These are phyloP conservation scores for Guillardia theta DNA, from an alignment of 78 protist genomes.

Conservation along the genomic window DNA sequence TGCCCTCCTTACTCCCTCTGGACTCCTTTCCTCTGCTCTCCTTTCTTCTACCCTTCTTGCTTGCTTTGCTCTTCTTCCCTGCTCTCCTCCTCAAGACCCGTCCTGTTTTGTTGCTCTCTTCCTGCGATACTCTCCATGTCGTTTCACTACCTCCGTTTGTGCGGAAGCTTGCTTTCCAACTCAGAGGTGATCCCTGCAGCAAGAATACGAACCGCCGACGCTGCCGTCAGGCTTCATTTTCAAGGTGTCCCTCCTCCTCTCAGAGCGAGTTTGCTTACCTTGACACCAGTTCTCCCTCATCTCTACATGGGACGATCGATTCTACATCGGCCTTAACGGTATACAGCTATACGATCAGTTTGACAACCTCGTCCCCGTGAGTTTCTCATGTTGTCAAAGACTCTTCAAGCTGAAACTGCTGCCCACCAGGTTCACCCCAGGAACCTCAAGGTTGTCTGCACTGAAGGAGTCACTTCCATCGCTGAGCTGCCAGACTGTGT, in stretches of 20 bases:
- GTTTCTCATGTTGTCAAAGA: not conserved
- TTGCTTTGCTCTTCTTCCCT: not conserved
- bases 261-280: no score
- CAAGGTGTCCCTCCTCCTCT: not conserved
- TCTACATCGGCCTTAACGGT: constrained; percentile 55
- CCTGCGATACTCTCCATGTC: not conserved
- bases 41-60: not conserved
- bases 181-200: not conserved
- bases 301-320: constrained; percentile 49
- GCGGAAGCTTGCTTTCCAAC: not conserved
- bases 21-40: not conserved
- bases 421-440: not conserved
- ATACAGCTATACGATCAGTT: constrained; percentile 41
- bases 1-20: not conserved
- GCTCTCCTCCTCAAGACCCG: not conserved
- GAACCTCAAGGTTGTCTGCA: not conserved
- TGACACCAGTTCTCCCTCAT: no score
- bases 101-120: not conserved
- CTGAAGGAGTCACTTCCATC: not conserved
- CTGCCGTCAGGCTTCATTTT: not conserved
- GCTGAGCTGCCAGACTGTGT: not conserved
- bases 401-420: not conserved
- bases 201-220: constrained; percentile 34
- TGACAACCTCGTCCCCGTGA: not conserved
- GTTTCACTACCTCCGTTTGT: not conserved